A percentile compares a stretch with the other conserved stretches of the same genome.
These are phyloP conservation scores for Gautieria morchelliformis DNA, from an alignment of 768 basidiomycete genomes.

Conservation along the genomic window DNA sequence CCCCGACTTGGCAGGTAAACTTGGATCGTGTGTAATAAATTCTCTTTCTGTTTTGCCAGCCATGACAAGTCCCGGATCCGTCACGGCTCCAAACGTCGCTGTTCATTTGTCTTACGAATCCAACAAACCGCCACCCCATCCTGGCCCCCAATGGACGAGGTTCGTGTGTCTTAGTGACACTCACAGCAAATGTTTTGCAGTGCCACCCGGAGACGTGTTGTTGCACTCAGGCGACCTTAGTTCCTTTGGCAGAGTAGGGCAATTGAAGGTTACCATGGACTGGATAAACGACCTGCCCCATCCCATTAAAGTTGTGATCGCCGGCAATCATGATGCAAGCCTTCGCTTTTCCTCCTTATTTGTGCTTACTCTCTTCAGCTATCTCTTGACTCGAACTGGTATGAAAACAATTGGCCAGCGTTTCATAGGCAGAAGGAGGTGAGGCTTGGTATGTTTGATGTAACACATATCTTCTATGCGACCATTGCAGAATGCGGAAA, in stretches of 20 bases:
- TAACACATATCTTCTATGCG: background rate
- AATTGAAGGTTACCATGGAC: constrained; percentile 6
- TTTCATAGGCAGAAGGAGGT: constrained; percentile 5
- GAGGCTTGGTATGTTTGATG: background rate
- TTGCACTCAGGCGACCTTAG: constrained; percentile 5
- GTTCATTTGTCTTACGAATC: background rate
- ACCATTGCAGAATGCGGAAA: background rate
- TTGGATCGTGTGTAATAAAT: background rate
- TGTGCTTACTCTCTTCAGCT: background rate
- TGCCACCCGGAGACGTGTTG: constrained; percentile 8
- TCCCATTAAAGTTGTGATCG: constrained; percentile 1
- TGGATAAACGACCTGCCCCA: constrained; percentile 5
- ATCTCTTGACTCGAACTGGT: background rate
- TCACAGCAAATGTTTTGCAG: background rate
- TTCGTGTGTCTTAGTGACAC: constrained; percentile 9
- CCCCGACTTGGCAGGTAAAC: background rate
- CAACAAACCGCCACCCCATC: background rate
- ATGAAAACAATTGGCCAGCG: constrained; percentile 1
- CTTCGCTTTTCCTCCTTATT: background rate
- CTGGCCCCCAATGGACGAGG: constrained; percentile 3
- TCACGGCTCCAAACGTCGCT: background rate
- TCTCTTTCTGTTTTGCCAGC: background rate
- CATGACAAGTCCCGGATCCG: background rate
- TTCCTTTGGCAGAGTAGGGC: background rate
- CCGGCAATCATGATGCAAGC: constrained; percentile 2